These are phyloP conservation scores for Chrysanthemum seticuspe DNA, from an alignment of 129 eudicot genomes.

Conservation along the genomic window DNA sequence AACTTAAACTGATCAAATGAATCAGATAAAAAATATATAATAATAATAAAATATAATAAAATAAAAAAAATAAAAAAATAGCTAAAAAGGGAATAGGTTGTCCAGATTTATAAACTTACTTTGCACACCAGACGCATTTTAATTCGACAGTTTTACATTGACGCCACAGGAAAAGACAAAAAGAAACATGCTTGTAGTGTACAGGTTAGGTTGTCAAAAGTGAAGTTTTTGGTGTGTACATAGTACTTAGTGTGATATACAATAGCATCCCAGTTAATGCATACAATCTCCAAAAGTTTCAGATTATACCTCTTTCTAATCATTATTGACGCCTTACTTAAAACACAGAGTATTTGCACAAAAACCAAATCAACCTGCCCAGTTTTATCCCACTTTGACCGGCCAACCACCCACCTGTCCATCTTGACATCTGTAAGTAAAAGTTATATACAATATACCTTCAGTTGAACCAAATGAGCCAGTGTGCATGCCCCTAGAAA, in stretches of 20 bases:
- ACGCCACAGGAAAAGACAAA: no score
- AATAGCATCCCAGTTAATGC: no score
- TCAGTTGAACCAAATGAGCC: constrained; percentile 6
- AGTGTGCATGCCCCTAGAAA: constrained; percentile 6
- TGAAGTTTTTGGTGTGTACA: no score
- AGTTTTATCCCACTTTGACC: not conserved
- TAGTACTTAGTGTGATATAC: no score
- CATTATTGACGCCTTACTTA: no score
- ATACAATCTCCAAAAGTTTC: no score
- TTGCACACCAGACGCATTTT: not conserved
- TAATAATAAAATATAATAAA: no score
- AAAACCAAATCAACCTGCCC: constrained; percentile 21
- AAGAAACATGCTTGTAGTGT: no score
- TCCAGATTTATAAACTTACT: no score
- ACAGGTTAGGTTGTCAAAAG: no score
- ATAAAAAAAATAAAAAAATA: not conserved
- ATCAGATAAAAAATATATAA: not conserved
- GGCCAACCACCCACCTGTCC: not conserved
- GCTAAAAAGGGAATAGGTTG: not conserved
- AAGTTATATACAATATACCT: not conserved
- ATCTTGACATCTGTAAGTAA: not conserved
- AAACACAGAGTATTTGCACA: constrained; percentile 27
- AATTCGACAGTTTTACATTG: no score
- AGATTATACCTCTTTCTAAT: no score
- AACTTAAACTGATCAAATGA: not conserved